phyloP scores from a whole-genome alignment of 2,329 filamentous ascomycete species.

The Diaporthe eres region DNA sequence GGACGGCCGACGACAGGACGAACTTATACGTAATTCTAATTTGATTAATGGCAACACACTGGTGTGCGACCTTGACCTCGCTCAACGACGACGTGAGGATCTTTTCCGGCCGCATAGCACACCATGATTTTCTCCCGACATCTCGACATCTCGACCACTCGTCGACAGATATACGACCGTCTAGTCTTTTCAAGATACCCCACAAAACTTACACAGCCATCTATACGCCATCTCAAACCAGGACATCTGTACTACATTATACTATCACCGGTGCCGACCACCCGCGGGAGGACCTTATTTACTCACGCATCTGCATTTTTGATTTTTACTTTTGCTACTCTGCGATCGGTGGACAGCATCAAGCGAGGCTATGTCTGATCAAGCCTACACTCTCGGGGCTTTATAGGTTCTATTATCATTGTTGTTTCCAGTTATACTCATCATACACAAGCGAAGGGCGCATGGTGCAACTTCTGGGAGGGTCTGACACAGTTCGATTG shows the following conservation, averaged over 20 bases:
- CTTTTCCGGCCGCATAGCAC: conserved; percentile 1
- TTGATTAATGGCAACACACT: conserved; percentile 14
- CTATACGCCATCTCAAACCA: conserved; percentile 3
- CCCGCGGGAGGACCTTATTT: not conserved
- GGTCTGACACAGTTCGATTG: not conserved
- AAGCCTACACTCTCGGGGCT: not conserved
- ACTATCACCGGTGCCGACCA: not conserved
- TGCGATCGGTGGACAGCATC: conserved; percentile 3
- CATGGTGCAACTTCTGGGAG: conserved; percentile 33
- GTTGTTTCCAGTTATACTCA: conserved; percentile 9
- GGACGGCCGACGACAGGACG: conserved; percentile 21
- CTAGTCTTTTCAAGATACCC: conserved; percentile 29
- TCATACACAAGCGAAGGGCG: conserved; percentile 39
- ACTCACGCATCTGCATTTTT: not conserved
- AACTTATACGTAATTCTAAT: conserved; percentile 25
- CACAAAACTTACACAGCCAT: not conserved
- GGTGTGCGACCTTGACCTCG: not conserved
- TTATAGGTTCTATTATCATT: not conserved
- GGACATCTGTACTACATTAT: not conserved
- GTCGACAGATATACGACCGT: conserved; percentile 18
- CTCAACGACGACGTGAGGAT: not conserved
- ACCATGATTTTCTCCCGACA: conserved; percentile 9
- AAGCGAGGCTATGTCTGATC: conserved; percentile 20
- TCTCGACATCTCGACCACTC: conserved; percentile 6
- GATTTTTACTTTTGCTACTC: not conserved